Percentiles rank a stretch among this genome's conserved stretches.
These are phyloP conservation scores for Dioscorea cayenensis DNA, from an alignment of 116 monocot genomes.

Conservation along the genomic window DNA sequence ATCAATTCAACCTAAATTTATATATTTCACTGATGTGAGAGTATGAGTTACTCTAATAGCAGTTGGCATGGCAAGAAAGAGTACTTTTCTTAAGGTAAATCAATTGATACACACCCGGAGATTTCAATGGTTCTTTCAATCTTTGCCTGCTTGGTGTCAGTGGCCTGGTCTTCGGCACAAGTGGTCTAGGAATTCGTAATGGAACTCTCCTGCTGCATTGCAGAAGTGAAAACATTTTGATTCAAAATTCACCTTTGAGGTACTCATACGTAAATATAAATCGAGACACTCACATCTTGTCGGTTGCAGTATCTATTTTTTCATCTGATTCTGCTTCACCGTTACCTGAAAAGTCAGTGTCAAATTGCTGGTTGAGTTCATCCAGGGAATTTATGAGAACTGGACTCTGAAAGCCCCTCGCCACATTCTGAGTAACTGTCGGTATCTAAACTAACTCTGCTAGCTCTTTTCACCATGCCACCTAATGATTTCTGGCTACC, in stretches of 20 bases:
- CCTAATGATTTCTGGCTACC: constrained; percentile 9
- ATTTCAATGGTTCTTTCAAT: constrained; percentile 27
- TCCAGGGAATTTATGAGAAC: constrained; percentile 23
- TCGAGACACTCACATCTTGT: constrained; percentile 25
- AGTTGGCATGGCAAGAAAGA: too few relatives aligned
- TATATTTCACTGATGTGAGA: too few relatives aligned
- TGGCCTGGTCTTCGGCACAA: constrained; percentile 11
- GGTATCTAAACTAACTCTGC: constrained; percentile 29
- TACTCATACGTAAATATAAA: not conserved
- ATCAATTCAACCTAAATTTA: too few relatives aligned
- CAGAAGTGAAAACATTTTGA: not conserved
- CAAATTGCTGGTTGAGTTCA: not conserved
- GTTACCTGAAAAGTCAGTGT: constrained; percentile 23
- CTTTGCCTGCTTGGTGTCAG: constrained; percentile 17
- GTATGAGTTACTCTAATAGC: too few relatives aligned
- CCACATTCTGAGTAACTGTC: constrained; percentile 28
- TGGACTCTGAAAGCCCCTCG: constrained; percentile 33
- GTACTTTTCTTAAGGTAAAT: not conserved
- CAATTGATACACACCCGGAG: constrained; percentile 22
- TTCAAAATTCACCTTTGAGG: not conserved
- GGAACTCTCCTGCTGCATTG: constrained; percentile 31
- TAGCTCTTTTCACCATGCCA: constrained; percentile 11
- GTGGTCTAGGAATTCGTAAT: constrained; percentile 12
- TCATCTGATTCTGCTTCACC: constrained; percentile 53
- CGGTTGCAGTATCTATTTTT: constrained; percentile 18